A percentile compares a stretch with the other conserved stretches of the same genome.
Conservation (phyloP, 768 basidiomycete genomes). For the Roridomyces roridus region DNA sequence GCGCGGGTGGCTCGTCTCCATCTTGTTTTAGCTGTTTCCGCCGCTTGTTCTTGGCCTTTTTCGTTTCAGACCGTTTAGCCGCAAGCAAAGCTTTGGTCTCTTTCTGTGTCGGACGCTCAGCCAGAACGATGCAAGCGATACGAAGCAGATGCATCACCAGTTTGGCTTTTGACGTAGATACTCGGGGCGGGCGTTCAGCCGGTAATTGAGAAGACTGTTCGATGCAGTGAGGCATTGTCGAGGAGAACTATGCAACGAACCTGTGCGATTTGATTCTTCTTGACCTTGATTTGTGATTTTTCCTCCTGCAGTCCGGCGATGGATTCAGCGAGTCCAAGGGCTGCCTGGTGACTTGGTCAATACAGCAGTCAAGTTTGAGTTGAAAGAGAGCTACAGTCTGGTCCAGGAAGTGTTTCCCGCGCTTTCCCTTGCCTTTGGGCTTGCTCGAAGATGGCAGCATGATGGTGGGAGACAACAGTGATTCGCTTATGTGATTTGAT, state of each 20-base stretch:
- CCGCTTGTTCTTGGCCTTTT: constrained; percentile 23
- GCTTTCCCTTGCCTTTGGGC: constrained; percentile 31
- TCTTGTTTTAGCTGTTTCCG: constrained; percentile 11
- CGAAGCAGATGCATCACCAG: constrained; percentile 40
- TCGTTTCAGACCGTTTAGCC: constrained; percentile 12
- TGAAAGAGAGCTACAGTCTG: constrained; percentile 34
- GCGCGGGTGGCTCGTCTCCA: background rate
- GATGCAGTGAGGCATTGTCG: constrained; percentile 20
- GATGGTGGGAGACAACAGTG: constrained; percentile 3
- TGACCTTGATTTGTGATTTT: constrained; percentile 44
- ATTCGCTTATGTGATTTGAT: background rate
- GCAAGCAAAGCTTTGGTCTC: constrained; percentile 18
- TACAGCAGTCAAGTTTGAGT: background rate
- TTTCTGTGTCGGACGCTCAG: constrained; percentile 16
- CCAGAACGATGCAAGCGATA: background rate
- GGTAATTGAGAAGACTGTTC: constrained; percentile 28
- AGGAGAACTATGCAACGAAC: constrained; percentile 30
- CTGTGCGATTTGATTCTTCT: constrained; percentile 47
- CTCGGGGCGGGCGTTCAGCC: constrained; percentile 30
- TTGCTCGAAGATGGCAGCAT: background rate
- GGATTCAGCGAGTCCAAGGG: constrained; percentile 50
- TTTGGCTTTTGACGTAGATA: constrained; percentile 41
- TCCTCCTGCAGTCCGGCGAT: constrained; percentile 55
- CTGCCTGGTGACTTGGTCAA: constrained; percentile 43
- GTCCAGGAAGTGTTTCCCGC: constrained; percentile 43